Percentiles rank a stretch among this genome's conserved stretches.
phyloP scores from a whole-genome alignment of 805 yeast genomes.

The Ogataea henricii region DNA sequence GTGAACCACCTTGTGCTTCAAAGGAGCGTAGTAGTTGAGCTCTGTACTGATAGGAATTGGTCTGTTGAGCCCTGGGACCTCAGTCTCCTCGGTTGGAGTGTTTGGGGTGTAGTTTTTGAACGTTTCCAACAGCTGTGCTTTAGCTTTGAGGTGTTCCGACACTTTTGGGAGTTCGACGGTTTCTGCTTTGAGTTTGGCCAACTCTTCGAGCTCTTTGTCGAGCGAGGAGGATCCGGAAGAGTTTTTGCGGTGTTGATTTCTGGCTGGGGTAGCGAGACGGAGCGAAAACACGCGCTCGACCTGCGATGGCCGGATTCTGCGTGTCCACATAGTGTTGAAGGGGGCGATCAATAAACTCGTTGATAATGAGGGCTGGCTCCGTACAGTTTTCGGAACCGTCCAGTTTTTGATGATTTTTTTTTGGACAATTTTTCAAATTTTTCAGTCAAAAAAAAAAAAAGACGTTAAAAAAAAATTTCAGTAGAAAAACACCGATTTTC shows the following conservation, averaged over 20 bases:
- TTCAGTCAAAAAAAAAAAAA: neutral
- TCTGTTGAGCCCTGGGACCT: conserved; percentile 38
- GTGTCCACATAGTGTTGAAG: neutral
- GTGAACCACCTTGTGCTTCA: conserved; percentile 63
- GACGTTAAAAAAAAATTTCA: conserved; percentile 11
- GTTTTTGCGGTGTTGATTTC: conserved; percentile 3
- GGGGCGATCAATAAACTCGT: neutral
- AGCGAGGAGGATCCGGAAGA: conserved; percentile 13
- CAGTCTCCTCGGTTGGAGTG: conserved; percentile 37
- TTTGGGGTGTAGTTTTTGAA: conserved; percentile 40
- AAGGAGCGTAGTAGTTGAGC: conserved; percentile 78
- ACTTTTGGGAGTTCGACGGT: conserved; percentile 15
- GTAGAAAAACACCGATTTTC: neutral
- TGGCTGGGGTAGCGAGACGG: conserved; percentile 1
- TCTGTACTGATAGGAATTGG: conserved; percentile 87
- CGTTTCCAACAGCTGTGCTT: conserved; percentile 29
- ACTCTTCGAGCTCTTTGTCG: conserved; percentile 28
- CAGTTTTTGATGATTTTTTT: conserved; percentile 1
- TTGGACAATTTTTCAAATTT: conserved; percentile 1
- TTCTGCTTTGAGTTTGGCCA: conserved; percentile 29
- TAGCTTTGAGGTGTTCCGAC: conserved; percentile 20
- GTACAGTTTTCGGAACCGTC: neutral
- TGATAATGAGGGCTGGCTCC: neutral
- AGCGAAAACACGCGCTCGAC: conserved; percentile 2
- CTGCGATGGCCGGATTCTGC: conserved; percentile 6